Evolutionary conservation across 441 rosid genomes (phyloP).

Genomic region (Populus tomentosa): DNA sequence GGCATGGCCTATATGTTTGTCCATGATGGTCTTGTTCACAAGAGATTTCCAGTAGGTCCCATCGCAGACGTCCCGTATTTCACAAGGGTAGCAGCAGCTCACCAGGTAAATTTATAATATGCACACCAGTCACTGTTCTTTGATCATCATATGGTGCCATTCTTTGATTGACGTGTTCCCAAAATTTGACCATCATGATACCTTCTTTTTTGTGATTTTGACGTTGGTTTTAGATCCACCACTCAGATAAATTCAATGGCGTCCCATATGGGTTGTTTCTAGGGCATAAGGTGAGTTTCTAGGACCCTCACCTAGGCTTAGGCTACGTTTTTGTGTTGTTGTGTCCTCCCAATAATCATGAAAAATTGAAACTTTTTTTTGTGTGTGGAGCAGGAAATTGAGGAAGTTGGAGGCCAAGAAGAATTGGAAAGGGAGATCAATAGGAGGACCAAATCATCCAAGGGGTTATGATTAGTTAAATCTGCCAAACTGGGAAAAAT

Average conservation of each 20-base stretch:
- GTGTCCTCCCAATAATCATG: background rate
- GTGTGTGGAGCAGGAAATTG: constrained; percentile 56
- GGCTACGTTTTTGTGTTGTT: background rate
- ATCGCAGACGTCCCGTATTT: constrained; percentile 54
- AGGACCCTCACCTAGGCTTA: background rate
- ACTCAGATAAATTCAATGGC: constrained; percentile 86
- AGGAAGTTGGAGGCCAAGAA: constrained; percentile 77
- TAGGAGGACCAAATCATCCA: constrained; percentile 48
- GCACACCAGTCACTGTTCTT: background rate
- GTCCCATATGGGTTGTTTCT: constrained; percentile 94
- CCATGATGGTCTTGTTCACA: constrained; percentile 66
- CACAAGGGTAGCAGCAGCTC: constrained; percentile 54
- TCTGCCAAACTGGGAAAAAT: background rate
- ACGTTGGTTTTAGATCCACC: constrained; percentile 61
- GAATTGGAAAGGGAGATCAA: constrained; percentile 75
- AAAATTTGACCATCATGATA: constrained; percentile 19
- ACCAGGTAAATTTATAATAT: constrained; percentile 31
- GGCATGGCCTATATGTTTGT: constrained; percentile 74
- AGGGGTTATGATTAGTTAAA: constrained; percentile 5
- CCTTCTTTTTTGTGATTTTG: constrained; percentile 2
- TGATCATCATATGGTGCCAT: background rate
- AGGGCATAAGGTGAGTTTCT: constrained; percentile 64
- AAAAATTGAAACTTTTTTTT: background rate
- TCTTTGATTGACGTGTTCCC: background rate
- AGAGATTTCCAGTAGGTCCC: constrained; percentile 63